Base-by-base conservation (phyloP, 352 stramenopile genomes). In the Peronospora destructor region DNA sequence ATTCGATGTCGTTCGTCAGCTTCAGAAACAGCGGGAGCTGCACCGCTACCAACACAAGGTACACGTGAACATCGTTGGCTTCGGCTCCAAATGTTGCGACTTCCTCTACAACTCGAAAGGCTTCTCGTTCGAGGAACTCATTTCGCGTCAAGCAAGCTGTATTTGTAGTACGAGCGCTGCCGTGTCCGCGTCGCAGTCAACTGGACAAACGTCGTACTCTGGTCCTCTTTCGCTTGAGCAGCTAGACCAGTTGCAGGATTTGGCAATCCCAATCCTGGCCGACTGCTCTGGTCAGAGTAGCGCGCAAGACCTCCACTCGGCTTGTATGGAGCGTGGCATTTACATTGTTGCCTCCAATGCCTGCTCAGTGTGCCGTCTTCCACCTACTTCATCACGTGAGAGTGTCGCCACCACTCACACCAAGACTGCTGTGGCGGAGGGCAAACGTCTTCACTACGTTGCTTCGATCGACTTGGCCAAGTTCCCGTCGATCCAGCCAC, bases 271-370 rank as follows among this genome's bases (percentile, higher is more conserved):
- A 0, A 81, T 90, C 25, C 49, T 87, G 2, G 59, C 87, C 17
- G 79, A 90, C 58, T 90, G 79, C 61, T 87, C 78, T 8, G 78
- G 72, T 3, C 71, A 86, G 4, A 32, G 59, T 0, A 64, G 56
- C 35, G 80, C 74, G 0, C 56, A 77, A 42, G 61, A 78, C 16
- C 54, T 90, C 12, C 87, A 86, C 51, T 38, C 61, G 10, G 59
- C 61, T 14, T 87, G 76, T 52, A 77, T 87, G 39, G 73, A 80
- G 21, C 77, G 73, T 12, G 76, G 74, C 11, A 84, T 89, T 40
- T 76, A 87, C 49, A 69, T 90, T 8, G 76, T 87, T 4, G 67
- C 76, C 0, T 90, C 73, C 23, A 90, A 90, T 40, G 74, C 73
- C 1, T 67, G 67, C 3, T 85, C 76, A 6, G 67, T 86, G 10